Base-by-base conservation (phyloP, 345 rosid genomes). In the Durio zibethinus region DNA sequence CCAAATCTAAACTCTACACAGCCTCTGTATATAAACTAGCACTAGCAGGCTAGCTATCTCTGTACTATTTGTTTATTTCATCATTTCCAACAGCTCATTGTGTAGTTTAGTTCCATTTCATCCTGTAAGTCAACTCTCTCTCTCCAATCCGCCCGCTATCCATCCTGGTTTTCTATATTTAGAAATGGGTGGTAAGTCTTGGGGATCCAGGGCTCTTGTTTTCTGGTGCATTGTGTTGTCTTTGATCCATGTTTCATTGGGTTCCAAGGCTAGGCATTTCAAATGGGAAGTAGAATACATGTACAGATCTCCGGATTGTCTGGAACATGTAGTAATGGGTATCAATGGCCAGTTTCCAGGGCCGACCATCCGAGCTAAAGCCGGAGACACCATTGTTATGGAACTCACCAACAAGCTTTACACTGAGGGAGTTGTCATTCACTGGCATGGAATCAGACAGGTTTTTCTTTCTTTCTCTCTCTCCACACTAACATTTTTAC, bases 361-460 rank as follows among this genome's bases (percentile, higher is more conserved):
- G 25, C 98, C 98, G 11, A 93, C 97, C 2, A 87, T 94, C 60
- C 8, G 83, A 31, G 95, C 95, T 0, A 23, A 12, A 10, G 89
- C 88, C 5, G 95, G 97, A 27, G 97, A 94, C 38, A 87, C 81
- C 50, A 80, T 93, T 76, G 80, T 83, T 70, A 80, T 94, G 2
- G 74, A 90, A 20, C 88, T 94, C 63, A 87, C 82, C 12, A 93
- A 93, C 74, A 93, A 88, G 74, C 91, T 94, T 70, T 14, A 69
- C 35, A 90, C 98, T 0, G 97, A 93, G 63, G 97, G 95, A 3
- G 90, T 91, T 52, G 98, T 90, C 66, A 91, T 94, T 70, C 98
- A 93, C 78, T 93, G 98, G 98, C 98, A 94, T 76, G 98, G 97
- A 45, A 94, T 93, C 74, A 84, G 97, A 88, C 98, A 94, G 92